Evolutionary conservation across 2,329 filamentous ascomycete species (phyloP).

Genomic region (Paecilomyces fulvus): DNA sequence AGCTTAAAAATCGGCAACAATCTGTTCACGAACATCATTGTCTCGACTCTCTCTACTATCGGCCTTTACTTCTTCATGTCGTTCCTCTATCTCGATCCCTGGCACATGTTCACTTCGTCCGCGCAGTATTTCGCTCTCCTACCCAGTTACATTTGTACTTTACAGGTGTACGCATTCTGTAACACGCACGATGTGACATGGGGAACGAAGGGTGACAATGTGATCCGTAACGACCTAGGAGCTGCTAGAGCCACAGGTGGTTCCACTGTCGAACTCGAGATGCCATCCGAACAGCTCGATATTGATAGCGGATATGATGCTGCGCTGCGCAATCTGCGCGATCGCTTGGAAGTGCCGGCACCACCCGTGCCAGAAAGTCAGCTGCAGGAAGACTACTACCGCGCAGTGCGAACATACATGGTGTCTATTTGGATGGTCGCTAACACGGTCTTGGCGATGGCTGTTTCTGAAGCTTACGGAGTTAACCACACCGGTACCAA

Average conservation of each 20-base stretch:
- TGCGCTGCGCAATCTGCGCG: conserved; percentile 88
- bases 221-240: conserved; percentile 85
- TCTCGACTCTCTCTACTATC: conserved; percentile 79
- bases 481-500: conserved; percentile 66
- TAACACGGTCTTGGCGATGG: conserved; percentile 91
- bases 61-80: conserved; percentile 96
- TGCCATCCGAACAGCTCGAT: conserved; percentile 95
- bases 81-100: conserved; percentile 92
- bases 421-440: conserved; percentile 88
- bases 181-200: conserved; percentile 98
- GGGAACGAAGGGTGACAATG: conserved; percentile 98
- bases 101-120: conserved; percentile 96
- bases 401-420: conserved; percentile 95
- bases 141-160: conserved; percentile 88
- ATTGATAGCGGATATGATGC: conserved; percentile 98
- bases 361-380: conserved; percentile 61
- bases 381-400: conserved; percentile 97
- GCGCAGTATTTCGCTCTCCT: conserved; percentile 88
- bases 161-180: conserved; percentile 98
- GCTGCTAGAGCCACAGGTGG: conserved; percentile 69
- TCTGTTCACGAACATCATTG: conserved; percentile 88
- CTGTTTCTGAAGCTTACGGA: conserved; percentile 77
- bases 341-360: conserved; percentile 72
- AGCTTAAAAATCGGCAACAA: conserved; percentile 65
- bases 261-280: conserved; percentile 83